Conservation (phyloP, 2,329 filamentous ascomycete genomes). For the Ophiosphaerella narmari region DNA sequence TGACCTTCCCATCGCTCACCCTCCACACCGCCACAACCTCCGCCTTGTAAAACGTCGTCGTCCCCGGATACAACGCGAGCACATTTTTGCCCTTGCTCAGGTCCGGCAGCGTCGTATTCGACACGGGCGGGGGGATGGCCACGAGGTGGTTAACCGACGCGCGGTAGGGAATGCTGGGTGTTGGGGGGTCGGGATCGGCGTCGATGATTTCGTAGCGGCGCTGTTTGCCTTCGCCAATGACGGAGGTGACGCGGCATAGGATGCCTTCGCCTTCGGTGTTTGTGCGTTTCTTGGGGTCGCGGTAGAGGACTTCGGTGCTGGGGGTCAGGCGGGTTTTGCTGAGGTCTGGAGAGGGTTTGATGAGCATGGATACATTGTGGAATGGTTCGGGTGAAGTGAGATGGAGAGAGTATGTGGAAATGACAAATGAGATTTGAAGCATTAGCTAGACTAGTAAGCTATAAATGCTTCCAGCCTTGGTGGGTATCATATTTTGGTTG, state of each 20-base stretch:
- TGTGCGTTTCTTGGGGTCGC: slow-evolving; percentile 49
- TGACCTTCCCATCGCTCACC: slow-evolving; percentile 35
- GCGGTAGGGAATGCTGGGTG: slow-evolving; percentile 47
- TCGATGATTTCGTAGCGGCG: slow-evolving; percentile 60
- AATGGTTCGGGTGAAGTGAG: neutral
- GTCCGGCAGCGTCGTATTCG: slow-evolving; percentile 49
- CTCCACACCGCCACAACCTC: slow-evolving; percentile 53
- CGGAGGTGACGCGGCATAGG: slow-evolving; percentile 55
- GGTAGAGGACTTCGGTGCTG: slow-evolving; percentile 57
- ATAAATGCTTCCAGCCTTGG: neutral
- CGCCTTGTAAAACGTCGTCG: slow-evolving; percentile 60
- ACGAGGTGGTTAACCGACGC: slow-evolving; percentile 54
- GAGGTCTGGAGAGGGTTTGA: slow-evolving; percentile 4
- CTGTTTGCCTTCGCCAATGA: slow-evolving; percentile 60
- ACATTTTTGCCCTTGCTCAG: slow-evolving; percentile 51
- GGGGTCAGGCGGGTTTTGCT: slow-evolving; percentile 38
- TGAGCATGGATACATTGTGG: neutral
- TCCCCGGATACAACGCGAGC: slow-evolving; percentile 56
- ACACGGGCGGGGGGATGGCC: slow-evolving; percentile 49
- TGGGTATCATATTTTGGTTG: slow-evolving; percentile 1
- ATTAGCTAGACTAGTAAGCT: slow-evolving; percentile 7
- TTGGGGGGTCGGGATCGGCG: slow-evolving; percentile 50
- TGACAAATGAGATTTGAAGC: slow-evolving; percentile 17
- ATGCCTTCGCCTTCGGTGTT: slow-evolving; percentile 56
- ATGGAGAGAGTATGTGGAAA: slow-evolving; percentile 5